phyloP scores from a whole-genome alignment of 2,329 filamentous ascomycete genomes.

The Neocucurbitaria cava region DNA sequence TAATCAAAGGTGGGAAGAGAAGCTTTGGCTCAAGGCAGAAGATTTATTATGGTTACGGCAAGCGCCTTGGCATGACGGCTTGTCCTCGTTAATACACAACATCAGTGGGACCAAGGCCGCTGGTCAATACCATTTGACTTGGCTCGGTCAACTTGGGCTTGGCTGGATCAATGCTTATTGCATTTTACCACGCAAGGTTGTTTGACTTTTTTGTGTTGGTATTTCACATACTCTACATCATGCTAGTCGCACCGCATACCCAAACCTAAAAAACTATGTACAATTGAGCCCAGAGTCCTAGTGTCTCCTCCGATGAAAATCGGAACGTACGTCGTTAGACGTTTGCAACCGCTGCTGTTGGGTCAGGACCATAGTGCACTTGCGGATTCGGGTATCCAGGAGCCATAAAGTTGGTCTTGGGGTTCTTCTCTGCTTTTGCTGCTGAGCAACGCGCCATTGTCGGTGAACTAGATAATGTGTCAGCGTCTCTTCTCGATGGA shows the following conservation, averaged over 20 bases:
- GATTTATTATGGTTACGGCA: not conserved
- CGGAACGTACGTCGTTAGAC: conserved; percentile 25
- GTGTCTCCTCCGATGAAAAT: conserved; percentile 15
- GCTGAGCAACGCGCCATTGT: conserved; percentile 98
- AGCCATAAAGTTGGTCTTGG: conserved; percentile 60
- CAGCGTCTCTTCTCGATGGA: conserved; percentile 7
- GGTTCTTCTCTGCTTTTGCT: conserved; percentile 73
- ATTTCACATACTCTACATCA: conserved; percentile 33
- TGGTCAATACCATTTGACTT: not conserved
- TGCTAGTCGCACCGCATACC: conserved; percentile 18
- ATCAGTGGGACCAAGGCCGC: not conserved
- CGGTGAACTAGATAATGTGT: conserved; percentile 71
- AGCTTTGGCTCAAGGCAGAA: not conserved
- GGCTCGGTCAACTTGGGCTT: not conserved
- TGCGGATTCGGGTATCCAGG: conserved; percentile 54
- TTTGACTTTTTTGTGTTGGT: conserved; percentile 27
- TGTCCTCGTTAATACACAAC: not conserved
- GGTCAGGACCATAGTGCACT: conserved; percentile 49
- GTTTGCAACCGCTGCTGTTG: conserved; percentile 31
- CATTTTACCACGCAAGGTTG: not conserved
- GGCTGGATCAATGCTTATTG: not conserved
- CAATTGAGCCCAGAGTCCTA: conserved; percentile 27
- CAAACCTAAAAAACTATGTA: conserved; percentile 38
- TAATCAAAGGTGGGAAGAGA: not conserved
- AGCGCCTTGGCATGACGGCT: not conserved